Evolutionary conservation across 2,329 filamentous ascomycete genomes (phyloP).

Genomic region (Helicocarpus griseus): DNA sequence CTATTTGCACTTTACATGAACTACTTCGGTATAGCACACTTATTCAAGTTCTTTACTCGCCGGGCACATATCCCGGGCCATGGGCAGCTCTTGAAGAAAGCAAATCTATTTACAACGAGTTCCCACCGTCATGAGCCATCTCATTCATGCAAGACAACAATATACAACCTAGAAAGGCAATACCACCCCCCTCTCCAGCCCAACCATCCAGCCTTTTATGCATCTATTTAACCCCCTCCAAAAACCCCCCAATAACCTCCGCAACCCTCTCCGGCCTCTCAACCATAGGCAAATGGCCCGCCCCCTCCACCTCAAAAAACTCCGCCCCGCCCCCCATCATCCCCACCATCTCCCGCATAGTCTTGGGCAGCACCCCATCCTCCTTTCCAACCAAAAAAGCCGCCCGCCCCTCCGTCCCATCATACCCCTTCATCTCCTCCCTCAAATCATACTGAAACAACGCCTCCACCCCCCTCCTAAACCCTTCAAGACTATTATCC

Average conservation of each 20-base stretch:
- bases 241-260: neutral
- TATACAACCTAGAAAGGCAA: too few species aligned
- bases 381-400: conserved; percentile 62
- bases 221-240: neutral
- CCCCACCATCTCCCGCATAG: conserved; percentile 65
- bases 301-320: conserved; percentile 14
- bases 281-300: conserved; percentile 16
- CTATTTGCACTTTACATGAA: too few species aligned
- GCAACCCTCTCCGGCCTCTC: conserved; percentile 4
- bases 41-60: too few species aligned
- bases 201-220: neutral
- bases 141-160: too few species aligned
- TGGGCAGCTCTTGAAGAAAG: too few species aligned
- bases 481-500: conserved; percentile 59
- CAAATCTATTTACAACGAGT: too few species aligned
- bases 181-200: too few species aligned
- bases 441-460: conserved; percentile 45
- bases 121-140: too few species aligned
- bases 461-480: conserved; percentile 68
- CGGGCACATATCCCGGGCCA: too few species aligned
- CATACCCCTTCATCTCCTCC: conserved; percentile 27
- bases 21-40: too few species aligned
- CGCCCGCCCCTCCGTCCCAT: conserved; percentile 34
- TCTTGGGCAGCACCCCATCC: conserved; percentile 66
- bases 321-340: conserved; percentile 37